Evolutionary conservation across 2,329 filamentous ascomycete genomes (phyloP).

Genomic region (Verticillium isaacii): DNA sequence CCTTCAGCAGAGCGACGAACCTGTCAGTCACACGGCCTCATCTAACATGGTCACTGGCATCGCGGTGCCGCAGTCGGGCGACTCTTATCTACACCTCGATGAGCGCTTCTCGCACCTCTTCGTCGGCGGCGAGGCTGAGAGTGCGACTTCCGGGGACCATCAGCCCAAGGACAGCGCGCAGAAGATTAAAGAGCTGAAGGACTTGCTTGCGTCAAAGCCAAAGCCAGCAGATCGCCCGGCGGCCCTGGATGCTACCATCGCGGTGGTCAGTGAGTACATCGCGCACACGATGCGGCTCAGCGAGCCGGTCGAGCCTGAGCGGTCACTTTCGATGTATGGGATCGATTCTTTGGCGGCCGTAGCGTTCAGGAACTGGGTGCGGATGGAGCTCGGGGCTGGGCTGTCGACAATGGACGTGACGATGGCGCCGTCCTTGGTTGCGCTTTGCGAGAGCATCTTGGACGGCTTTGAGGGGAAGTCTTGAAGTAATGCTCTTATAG

Average conservation of each 20-base stretch:
- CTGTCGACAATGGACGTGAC: conserved; percentile 22
- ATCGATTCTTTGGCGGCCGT: conserved; percentile 24
- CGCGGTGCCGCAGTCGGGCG: background rate
- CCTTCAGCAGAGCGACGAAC: background rate
- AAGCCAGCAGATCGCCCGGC: conserved; percentile 8
- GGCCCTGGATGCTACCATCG: conserved; percentile 13
- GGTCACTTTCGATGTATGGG: conserved; percentile 20
- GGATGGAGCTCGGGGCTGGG: conserved; percentile 17
- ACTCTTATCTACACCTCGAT: background rate
- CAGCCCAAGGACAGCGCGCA: background rate
- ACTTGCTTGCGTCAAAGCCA: background rate
- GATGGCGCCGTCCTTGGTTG: conserved; percentile 17
- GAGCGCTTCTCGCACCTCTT: background rate
- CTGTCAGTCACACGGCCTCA: background rate
- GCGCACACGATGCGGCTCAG: conserved; percentile 17
- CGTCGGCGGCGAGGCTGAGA: background rate
- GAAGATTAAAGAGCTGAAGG: background rate
- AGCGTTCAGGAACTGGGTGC: conserved; percentile 21
- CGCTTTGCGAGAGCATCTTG: conserved; percentile 20
- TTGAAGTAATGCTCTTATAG: too few species aligned
- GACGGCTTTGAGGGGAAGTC: background rate
- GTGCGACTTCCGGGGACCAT: background rate
- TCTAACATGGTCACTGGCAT: background rate
- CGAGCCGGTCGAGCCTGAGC: conserved; percentile 17
- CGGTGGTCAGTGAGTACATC: conserved; percentile 17